Evolutionary conservation across 1,284 basidiomycete species (phyloP).

Genomic region (Trametes sp.): DNA sequence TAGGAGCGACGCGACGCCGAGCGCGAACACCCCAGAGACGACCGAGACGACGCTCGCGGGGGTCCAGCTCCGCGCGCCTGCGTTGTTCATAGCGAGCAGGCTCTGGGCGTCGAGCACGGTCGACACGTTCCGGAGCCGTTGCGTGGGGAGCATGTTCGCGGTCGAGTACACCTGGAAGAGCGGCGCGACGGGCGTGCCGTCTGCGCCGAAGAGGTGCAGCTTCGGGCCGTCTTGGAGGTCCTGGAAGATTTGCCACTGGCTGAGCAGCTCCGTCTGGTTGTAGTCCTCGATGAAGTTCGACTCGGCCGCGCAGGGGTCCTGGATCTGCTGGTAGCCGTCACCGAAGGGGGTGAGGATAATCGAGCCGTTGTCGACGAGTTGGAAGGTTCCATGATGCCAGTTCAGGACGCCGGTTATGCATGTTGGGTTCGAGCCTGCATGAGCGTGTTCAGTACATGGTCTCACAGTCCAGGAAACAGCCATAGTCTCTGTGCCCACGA

Average conservation of each 20-base stretch:
- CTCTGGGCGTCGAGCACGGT: conserved; percentile 18
- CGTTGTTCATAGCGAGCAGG: conserved; percentile 15
- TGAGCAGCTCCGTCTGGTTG: conserved; percentile 70
- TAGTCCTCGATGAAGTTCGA: conserved; percentile 88
- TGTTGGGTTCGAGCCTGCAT: conserved; percentile 71
- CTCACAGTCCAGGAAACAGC: background rate
- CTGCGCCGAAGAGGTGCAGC: conserved; percentile 71
- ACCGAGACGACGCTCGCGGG: conserved; percentile 20
- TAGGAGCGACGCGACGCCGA: conserved; percentile 29
- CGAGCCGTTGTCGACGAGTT: conserved; percentile 76
- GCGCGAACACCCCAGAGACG: conserved; percentile 24
- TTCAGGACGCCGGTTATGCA: conserved; percentile 87
- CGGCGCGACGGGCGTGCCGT: conserved; percentile 69
- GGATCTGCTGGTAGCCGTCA: conserved; percentile 91
- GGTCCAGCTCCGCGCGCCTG: conserved; percentile 29
- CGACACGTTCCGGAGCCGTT: conserved; percentile 55
- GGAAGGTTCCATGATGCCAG: conserved; percentile 87
- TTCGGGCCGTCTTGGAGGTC: conserved; percentile 63
- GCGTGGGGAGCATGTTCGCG: conserved; percentile 74
- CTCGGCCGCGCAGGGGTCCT: conserved; percentile 86
- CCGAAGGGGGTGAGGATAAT: conserved; percentile 74
- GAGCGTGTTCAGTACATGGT: background rate
- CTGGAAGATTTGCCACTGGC: conserved; percentile 63
- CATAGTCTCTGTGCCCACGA: background rate
- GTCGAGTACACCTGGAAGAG: conserved; percentile 62